A percentile compares a stretch with the other conserved stretches of the same genome.
Evolutionary conservation across 257 asterid species (phyloP).

Genomic region (Verbascum thapsus): DNA sequence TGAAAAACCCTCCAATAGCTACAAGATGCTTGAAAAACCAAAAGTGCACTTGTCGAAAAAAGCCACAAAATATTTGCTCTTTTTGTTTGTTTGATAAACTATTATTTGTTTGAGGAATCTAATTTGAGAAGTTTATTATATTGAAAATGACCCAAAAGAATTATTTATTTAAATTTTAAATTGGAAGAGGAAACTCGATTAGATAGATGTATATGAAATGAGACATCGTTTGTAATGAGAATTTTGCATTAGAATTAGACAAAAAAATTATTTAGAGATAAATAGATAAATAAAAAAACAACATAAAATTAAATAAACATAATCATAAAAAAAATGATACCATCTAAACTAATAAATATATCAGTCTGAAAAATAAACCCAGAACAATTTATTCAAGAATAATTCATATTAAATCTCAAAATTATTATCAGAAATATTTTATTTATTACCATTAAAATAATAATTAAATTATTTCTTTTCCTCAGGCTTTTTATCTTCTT

Average conservation of each 20-base stretch:
- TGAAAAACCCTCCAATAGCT: conserved; percentile 5
- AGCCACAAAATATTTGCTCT: background rate
- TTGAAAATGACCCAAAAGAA: background rate
- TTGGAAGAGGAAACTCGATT: conserved; percentile 21
- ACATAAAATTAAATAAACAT: no score
- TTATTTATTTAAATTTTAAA: no score
- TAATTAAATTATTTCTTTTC: conserved; percentile 14
- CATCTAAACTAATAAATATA: no score
- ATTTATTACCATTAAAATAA: no score
- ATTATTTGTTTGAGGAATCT: conserved; percentile 6
- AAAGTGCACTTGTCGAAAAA: conserved; percentile 19
- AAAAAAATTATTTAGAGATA: no score
- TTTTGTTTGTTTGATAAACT: background rate
- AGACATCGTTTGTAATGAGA: no score
- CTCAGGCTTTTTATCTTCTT: conserved; percentile 36
- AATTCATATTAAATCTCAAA: background rate
- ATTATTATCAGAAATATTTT: background rate
- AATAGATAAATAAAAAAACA: no score
- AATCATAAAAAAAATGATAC: no score
- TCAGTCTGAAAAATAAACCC: background rate
- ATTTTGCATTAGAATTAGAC: no score
- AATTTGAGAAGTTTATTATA: background rate
- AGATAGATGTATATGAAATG: no score
- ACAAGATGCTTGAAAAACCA: conserved; percentile 26
- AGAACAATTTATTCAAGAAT: conserved; percentile 6